These are phyloP conservation scores for Exophiala xenobiotica DNA, from an alignment of 2,329 filamentous ascomycete genomes.

Conservation along the genomic window DNA sequence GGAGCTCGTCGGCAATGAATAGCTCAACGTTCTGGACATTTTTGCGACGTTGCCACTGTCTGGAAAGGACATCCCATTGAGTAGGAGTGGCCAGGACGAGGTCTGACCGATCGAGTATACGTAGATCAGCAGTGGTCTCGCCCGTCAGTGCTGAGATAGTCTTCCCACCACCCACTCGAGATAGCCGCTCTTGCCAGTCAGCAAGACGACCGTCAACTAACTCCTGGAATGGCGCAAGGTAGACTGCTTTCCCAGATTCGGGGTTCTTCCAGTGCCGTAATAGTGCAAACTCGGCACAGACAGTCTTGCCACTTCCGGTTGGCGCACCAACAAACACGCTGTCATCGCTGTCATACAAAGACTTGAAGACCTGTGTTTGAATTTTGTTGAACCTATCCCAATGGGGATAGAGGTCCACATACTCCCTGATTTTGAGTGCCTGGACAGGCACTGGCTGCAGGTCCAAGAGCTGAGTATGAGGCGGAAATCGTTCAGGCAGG, in stretches of 20 bases:
- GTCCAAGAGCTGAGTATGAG: conserved; percentile 88
- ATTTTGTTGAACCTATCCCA: conserved; percentile 95
- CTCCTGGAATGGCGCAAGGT: conserved; percentile 92
- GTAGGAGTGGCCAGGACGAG: conserved; percentile 86
- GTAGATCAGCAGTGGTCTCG: conserved; percentile 86
- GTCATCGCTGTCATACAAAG: conserved; percentile 84
- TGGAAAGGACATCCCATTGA: conserved; percentile 94
- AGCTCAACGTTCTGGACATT: conserved; percentile 87
- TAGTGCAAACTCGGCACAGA: conserved; percentile 92
- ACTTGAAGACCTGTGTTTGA: conserved; percentile 96
- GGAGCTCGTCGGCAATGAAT: conserved; percentile 92
- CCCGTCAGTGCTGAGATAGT: conserved; percentile 90
- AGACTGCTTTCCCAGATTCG: conserved; percentile 77
- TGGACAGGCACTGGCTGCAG: conserved; percentile 87
- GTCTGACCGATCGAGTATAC: conserved; percentile 82
- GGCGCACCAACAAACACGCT: conserved; percentile 93
- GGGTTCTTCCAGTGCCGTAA: conserved; percentile 79
- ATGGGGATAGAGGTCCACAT: conserved; percentile 73
- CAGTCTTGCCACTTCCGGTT: conserved; percentile 92
- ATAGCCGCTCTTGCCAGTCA: conserved; percentile 81
- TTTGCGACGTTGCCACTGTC: conserved; percentile 95
- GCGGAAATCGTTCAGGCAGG: conserved; percentile 90
- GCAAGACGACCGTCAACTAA: conserved; percentile 77
- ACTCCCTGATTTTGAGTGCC: conserved; percentile 83
- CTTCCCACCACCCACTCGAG: conserved; percentile 74